Evolutionary conservation across 2,329 filamentous ascomycete species (phyloP), one percentile per base, ranked within the genome.

Genomic region (Malbranchea cinnamomea): DNA sequence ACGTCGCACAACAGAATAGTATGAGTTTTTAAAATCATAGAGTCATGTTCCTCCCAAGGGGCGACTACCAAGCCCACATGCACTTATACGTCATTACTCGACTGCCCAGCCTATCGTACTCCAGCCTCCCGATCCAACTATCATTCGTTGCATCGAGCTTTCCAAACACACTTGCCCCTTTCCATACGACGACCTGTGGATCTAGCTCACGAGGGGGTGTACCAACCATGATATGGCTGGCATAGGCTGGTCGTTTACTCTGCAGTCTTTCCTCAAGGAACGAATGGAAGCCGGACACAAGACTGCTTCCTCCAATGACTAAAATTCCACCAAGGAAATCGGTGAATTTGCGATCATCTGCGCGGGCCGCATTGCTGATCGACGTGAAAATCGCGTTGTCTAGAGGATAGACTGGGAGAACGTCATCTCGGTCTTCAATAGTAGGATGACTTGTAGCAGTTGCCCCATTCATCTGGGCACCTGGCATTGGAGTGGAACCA

Each of bases 151-250:
- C 63, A 36, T 75, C 71, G 43, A 95, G 60, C 59, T 92, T 84
- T 2, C 83, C 85, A 62, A 94, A 98, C 10, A 98, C 85, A 50
- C 84, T 93, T 1, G 82, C 89, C 3, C 89, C 89, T 66, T 98
- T 98, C 89, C 89, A 98, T 6, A 78, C 76, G 31, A 95, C 79
- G n/a, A 95, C 85, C 56, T 94, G 84, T 36, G 89, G 83, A 56
- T 98, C 89, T 61, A 98, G 78, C 45, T 98, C 89, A 45, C 87
- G 67, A 0, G 89, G 89, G n/a, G 74, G 73, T 12, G 67, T 63
- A 1, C 69, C 71, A 14, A 78, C 71, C 37, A 77, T 61, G 33
- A 78, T 71, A 41, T 74, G 66, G 66, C 89, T 74, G 4, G 62
- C 59, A 39, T 68, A 69, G n/a, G 60, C 63, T 1, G 70, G 68